Percentiles rank a stretch among this genome's conserved stretches.
Evolutionary conservation across 1,139 yeast species (phyloP).

Genomic region (Kurtzmaniella quercitrusa): DNA sequence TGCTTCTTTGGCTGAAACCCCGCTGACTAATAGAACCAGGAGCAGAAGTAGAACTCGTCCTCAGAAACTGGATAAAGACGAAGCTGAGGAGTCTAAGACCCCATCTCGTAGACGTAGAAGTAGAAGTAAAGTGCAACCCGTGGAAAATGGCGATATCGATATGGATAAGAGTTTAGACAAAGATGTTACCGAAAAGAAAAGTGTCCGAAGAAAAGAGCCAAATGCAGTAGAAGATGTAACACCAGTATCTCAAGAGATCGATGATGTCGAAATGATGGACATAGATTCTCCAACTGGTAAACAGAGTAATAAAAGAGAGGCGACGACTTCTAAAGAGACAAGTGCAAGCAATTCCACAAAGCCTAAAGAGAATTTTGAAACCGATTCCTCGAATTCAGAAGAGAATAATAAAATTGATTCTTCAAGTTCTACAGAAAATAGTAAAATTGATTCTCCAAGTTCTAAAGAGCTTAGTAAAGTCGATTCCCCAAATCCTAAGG

Average conservation of each 20-base stretch:
- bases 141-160: not conserved
- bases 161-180: not conserved
- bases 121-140: not conserved
- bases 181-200: not conserved
- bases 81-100: not conserved
- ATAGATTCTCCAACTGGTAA: not conserved
- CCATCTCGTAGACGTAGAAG: not conserved
- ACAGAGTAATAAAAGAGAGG: no score
- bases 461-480: no score
- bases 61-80: not conserved
- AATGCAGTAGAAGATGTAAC: not conserved
- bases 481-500: no score
- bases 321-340: no score
- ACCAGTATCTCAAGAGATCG: not conserved
- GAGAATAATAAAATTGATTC: no score
- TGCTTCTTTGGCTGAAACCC: not conserved
- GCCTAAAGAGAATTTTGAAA: no score
- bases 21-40: not conserved
- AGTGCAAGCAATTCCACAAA: no score
- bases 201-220: not conserved
- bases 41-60: not conserved
- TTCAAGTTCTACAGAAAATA: no score
- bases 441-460: no score
- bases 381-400: no score
- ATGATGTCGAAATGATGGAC: slow-evolving; percentile 5